phyloP scores from a whole-genome alignment of 345 rosid genomes.

The Trapa incisa region DNA sequence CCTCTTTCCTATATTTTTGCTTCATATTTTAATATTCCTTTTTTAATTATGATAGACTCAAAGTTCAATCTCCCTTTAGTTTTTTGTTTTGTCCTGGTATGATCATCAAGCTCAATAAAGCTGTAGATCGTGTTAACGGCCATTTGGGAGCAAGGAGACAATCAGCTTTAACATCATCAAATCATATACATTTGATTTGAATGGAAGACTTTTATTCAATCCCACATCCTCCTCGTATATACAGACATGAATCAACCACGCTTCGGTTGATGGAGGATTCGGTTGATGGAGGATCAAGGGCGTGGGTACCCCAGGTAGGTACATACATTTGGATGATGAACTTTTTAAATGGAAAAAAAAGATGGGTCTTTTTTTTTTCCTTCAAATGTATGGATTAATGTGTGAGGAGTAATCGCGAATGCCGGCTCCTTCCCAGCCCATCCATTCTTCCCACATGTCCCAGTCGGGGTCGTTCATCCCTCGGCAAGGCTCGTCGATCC shows the following conservation, averaged over 20 bases:
- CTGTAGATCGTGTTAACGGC: no score
- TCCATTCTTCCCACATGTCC: slow-evolving; percentile 97
- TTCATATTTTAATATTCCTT: no score
- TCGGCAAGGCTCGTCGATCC: slow-evolving; percentile 32
- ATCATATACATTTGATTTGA: not conserved
- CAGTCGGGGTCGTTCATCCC: slow-evolving; percentile 64
- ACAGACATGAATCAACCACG: not conserved
- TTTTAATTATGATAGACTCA: no score
- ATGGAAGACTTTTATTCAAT: not conserved
- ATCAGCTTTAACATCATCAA: not conserved
- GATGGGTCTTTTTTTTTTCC: not conserved
- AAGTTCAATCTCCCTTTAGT: no score
- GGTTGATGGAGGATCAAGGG: not conserved
- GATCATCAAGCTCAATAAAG: no score
- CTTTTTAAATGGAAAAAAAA: not conserved
- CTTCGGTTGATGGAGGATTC: not conserved
- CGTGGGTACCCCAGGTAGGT: not conserved
- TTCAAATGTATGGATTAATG: slow-evolving; percentile 57
- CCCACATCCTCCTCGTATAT: not conserved
- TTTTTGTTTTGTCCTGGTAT: no score
- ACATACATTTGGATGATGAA: not conserved
- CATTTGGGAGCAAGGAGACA: no score
- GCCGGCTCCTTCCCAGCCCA: slow-evolving; percentile 99
- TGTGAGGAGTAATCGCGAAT: slow-evolving; percentile 78
- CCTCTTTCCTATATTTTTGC: no score